Percentiles rank a stretch among this genome's conserved stretches.
Conservation (phyloP, 805 yeast genomes). For the Debaryomyces maramus region DNA sequence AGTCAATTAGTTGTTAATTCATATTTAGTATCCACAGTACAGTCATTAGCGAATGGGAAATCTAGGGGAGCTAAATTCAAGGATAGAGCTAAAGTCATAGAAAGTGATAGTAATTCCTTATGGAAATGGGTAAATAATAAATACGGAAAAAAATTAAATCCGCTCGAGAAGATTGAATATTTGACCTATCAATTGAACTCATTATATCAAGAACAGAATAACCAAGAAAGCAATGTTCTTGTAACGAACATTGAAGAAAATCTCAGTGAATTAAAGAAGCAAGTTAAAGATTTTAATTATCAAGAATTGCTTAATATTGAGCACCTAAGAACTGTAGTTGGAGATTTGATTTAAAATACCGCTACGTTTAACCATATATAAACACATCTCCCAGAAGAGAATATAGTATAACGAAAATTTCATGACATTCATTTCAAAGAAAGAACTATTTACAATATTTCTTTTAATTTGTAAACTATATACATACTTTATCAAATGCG, state of each 20-base stretch:
- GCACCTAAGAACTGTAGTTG: constrained; percentile 9
- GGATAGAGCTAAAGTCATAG: not conserved
- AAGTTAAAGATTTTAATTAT: constrained; percentile 12
- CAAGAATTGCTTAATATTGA: constrained; percentile 14
- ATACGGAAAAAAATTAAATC: constrained; percentile 16
- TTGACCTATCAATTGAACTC: constrained; percentile 18
- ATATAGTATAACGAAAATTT: no score
- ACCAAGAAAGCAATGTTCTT: not conserved
- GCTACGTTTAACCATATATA: no score
- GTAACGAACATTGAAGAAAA: constrained; percentile 1
- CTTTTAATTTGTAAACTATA: not conserved
- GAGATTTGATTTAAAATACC: constrained; percentile 7
- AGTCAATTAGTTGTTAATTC: constrained; percentile 20
- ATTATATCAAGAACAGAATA: constrained; percentile 7
- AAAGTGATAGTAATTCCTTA: constrained; percentile 11
- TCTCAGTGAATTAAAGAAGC: constrained; percentile 9
- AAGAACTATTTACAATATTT: not conserved
- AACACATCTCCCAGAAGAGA: no score
- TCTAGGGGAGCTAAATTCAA: not conserved
- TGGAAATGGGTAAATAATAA: constrained; percentile 23
- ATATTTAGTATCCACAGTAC: constrained; percentile 12
- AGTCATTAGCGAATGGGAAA: constrained; percentile 3
- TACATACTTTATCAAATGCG: constrained; percentile 1
- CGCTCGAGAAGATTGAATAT: constrained; percentile 20
- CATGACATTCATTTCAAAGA: not conserved